A percentile compares a stretch with the other conserved stretches of the same genome.
Evolutionary conservation across 768 basidiomycete species (phyloP).

Genomic region (Suillus fuscotomentosus): DNA sequence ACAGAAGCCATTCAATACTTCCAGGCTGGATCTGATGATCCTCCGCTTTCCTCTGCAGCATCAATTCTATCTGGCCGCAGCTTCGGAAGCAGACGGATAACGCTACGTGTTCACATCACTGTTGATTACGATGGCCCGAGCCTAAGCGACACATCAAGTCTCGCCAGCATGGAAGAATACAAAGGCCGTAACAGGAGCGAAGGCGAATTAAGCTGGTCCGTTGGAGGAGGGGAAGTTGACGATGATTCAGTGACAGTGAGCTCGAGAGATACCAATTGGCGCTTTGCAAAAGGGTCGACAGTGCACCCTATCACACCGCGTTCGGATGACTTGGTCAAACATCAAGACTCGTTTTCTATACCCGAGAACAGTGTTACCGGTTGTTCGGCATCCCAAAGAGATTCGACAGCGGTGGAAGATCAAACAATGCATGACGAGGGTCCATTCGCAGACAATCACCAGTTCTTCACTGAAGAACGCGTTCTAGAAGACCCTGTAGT

Average conservation of each 20-base stretch:
- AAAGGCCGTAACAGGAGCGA: conserved; percentile 57
- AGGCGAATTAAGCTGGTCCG: conserved; percentile 39
- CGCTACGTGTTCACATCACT: conserved; percentile 69
- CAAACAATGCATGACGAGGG: conserved; percentile 8
- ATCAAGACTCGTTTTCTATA: conserved; percentile 6
- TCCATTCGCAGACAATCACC: conserved; percentile 31
- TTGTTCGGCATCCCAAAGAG: neutral
- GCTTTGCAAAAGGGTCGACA: conserved; percentile 3
- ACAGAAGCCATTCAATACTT: conserved; percentile 89
- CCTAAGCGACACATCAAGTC: conserved; percentile 83
- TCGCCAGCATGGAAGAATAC: conserved; percentile 78
- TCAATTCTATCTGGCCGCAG: conserved; percentile 70
- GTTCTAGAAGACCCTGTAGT: conserved; percentile 43
- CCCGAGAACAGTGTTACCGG: conserved; percentile 4
- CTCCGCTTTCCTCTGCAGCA: conserved; percentile 64
- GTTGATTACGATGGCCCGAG: conserved; percentile 92
- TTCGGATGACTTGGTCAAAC: neutral
- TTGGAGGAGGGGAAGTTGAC: conserved; percentile 46
- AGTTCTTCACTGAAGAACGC: conserved; percentile 22
- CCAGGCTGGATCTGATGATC: conserved; percentile 71
- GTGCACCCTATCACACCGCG: conserved; percentile 1
- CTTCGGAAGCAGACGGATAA: conserved; percentile 68
- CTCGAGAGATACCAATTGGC: conserved; percentile 53
- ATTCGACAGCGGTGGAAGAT: neutral
- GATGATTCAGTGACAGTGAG: conserved; percentile 78